These are phyloP conservation scores for Saprolegnia diclina DNA, from an alignment of 352 stramenopile species.

Conservation along the genomic window DNA sequence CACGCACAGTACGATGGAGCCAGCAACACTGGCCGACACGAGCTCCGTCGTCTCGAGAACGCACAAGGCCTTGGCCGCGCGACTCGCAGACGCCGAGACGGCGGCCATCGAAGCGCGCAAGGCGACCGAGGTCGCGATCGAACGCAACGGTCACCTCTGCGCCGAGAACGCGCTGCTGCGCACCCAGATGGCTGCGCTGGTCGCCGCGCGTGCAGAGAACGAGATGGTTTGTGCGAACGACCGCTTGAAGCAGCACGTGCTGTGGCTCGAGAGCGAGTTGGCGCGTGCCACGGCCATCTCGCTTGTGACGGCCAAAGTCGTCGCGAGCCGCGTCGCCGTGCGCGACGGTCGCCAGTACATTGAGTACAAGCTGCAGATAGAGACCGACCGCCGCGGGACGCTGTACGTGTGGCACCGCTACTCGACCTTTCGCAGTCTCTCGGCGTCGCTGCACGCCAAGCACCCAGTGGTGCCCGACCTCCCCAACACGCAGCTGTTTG, in stretches of 20 bases:
- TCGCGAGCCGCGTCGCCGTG: conserved; percentile 83
- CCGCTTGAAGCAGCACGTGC: conserved; percentile 75
- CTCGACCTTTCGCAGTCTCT: conserved; percentile 79
- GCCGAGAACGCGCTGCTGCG: conserved; percentile 79
- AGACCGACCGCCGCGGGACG: conserved; percentile 80
- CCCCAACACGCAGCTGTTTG: conserved; percentile 67
- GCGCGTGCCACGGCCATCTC: conserved; percentile 60
- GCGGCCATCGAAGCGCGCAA: too few relatives aligned
- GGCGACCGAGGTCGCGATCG: conserved; percentile 46
- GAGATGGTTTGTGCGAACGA: conserved; percentile 75
- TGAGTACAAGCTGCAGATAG: conserved; percentile 84
- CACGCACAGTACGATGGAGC: too few relatives aligned
- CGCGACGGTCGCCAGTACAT: conserved; percentile 84
- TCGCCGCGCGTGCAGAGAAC: conserved; percentile 65
- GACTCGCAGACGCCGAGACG: too few relatives aligned
- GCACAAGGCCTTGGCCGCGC: too few relatives aligned
- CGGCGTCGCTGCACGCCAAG: conserved; percentile 63
- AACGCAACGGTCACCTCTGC: conserved; percentile 68
- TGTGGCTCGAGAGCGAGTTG: conserved; percentile 85
- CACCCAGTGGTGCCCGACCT: conserved; percentile 65
- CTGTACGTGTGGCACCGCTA: conserved; percentile 85
- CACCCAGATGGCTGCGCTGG: conserved; percentile 64
- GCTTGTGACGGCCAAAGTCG: conserved; percentile 75
- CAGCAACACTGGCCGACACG: too few relatives aligned
- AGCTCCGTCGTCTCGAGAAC: too few relatives aligned